Percentiles rank a stretch among this genome's conserved stretches.
Conservation (phyloP, 306 rosid genomes). For the Cicer judaicum region DNA sequence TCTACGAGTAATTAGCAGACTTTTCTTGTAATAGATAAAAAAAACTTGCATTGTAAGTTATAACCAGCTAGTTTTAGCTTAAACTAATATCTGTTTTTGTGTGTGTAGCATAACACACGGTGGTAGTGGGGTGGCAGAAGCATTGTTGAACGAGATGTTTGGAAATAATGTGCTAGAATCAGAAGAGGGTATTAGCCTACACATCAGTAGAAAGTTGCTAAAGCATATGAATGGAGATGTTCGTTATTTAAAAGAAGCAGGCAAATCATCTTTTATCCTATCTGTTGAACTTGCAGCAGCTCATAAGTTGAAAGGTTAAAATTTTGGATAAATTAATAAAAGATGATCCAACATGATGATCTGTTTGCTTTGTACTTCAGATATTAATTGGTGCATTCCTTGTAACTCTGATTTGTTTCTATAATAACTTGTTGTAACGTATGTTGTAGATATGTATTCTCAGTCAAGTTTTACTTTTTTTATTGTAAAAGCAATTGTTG, state of each 20-base stretch:
- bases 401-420: slow-evolving; percentile 35
- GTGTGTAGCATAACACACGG: slow-evolving; percentile 68
- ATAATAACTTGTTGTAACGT: slow-evolving; percentile 39
- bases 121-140: slow-evolving; percentile 80
- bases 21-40: background rate
- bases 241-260: slow-evolving; percentile 77
- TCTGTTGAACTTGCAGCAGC: slow-evolving; percentile 80
- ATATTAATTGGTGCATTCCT: background rate
- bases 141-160: slow-evolving; percentile 81
- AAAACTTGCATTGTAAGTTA: background rate
- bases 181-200: slow-evolving; percentile 79
- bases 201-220: slow-evolving; percentile 81
- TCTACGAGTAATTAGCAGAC: background rate
- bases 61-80: slow-evolving; percentile 5
- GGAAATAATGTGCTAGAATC: slow-evolving; percentile 63
- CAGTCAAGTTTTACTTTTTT: background rate
- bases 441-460: slow-evolving; percentile 50
- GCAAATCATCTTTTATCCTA: slow-evolving; percentile 74
- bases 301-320: slow-evolving; percentile 43
- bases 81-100: slow-evolving; percentile 21
- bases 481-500: background rate
- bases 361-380: slow-evolving; percentile 30
- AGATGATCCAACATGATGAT: slow-evolving; percentile 26
- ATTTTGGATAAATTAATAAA: slow-evolving; percentile 40
- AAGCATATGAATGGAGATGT: slow-evolving; percentile 93